Evolutionary conservation across 768 basidiomycete species (phyloP).

Genomic region (Phlegmacium glaucopus): DNA sequence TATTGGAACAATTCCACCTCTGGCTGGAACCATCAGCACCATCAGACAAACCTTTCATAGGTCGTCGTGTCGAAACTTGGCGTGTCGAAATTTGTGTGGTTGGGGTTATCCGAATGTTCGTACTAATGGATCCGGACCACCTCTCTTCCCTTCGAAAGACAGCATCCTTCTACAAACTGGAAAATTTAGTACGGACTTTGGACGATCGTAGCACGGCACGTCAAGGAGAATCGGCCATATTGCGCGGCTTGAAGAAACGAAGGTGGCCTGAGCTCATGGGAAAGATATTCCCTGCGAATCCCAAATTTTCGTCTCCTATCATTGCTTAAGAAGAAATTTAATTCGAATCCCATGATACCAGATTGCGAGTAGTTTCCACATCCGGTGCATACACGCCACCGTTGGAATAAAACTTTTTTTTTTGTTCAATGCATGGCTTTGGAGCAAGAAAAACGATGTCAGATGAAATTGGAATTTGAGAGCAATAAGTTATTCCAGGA

Average conservation of each 20-base stretch:
- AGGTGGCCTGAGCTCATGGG: constrained; percentile 7
- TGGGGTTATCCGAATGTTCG: constrained; percentile 7
- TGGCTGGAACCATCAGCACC: constrained; percentile 1
- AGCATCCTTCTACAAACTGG: constrained; percentile 4
- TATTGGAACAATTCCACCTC: constrained; percentile 7
- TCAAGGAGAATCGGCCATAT: background rate
- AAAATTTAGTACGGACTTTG: constrained; percentile 2
- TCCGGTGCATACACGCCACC: too few relatives aligned
- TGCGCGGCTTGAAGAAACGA: constrained; percentile 6
- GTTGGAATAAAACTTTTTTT: too few relatives aligned
- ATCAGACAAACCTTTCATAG: background rate
- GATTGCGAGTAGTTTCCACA: too few relatives aligned
- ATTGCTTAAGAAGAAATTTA: too few relatives aligned
- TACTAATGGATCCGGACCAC: background rate
- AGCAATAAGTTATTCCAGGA: too few relatives aligned
- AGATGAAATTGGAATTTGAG: too few relatives aligned
- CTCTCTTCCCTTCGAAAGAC: background rate
- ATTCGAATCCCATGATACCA: too few relatives aligned
- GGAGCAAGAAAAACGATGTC: too few relatives aligned
- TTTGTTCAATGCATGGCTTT: too few relatives aligned
- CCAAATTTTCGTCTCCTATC: too few relatives aligned
- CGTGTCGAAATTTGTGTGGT: constrained; percentile 8
- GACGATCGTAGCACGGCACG: background rate
- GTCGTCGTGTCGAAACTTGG: too few relatives aligned
- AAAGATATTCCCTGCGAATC: constrained; percentile 1